Evolutionary conservation across 2,329 filamentous ascomycete genomes (phyloP).

Genomic region (Epichloe coenophiala): DNA sequence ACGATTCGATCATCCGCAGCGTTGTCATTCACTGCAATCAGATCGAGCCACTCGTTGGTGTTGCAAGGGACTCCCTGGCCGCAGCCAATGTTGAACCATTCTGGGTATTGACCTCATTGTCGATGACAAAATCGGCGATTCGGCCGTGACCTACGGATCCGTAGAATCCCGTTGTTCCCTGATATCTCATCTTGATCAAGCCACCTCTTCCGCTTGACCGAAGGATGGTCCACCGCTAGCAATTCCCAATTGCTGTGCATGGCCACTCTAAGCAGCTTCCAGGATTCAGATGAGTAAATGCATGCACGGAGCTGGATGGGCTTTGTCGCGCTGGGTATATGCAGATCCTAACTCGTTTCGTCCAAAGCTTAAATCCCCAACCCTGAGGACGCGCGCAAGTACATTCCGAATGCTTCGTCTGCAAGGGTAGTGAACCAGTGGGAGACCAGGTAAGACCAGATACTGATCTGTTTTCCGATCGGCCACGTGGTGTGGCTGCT

Average conservation of each 20-base stretch:
- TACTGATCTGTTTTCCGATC: too few relatives aligned
- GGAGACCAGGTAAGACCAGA: too few relatives aligned
- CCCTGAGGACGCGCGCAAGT: too few relatives aligned
- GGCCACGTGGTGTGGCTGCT: too few relatives aligned
- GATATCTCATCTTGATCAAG: not conserved
- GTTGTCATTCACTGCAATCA: not conserved
- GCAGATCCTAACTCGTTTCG: not conserved
- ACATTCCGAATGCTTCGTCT: too few relatives aligned
- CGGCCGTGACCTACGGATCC: not conserved
- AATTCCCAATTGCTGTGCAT: too few relatives aligned
- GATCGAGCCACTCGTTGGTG: not conserved
- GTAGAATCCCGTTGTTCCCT: not conserved
- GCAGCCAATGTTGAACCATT: constrained; percentile 1
- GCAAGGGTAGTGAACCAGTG: too few relatives aligned
- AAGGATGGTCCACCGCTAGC: too few relatives aligned
- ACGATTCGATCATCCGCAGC: not conserved
- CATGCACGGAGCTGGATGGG: not conserved
- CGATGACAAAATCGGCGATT: not conserved
- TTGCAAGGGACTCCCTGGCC: not conserved
- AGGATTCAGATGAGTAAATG: not conserved
- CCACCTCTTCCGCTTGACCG: not conserved
- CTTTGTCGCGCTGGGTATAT: not conserved
- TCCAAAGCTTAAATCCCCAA: not conserved
- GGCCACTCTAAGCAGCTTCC: not conserved
- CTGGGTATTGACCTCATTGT: not conserved